phyloP scores from a whole-genome alignment of 306 rosid species.

The Styphnolobium japonicum region DNA sequence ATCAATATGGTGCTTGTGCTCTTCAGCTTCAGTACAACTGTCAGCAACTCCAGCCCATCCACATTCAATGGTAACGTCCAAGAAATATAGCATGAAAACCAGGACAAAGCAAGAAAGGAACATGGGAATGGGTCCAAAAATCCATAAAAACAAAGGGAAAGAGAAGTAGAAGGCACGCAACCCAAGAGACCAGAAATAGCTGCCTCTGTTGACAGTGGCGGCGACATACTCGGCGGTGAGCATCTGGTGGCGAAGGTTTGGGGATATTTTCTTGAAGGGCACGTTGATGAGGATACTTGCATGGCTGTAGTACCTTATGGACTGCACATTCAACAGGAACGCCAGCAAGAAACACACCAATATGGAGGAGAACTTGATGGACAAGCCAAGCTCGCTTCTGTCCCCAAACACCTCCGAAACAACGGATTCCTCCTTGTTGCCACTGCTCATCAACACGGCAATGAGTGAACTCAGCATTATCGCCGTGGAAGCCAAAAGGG shows the following conservation, averaged over 20 bases:
- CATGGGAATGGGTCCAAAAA: constrained; percentile 87
- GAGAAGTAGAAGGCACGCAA: constrained; percentile 88
- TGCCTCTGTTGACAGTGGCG: constrained; percentile 59
- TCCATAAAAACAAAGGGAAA: constrained; percentile 81
- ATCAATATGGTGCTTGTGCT: constrained; percentile 23
- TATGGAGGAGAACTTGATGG: constrained; percentile 68
- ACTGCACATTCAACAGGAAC: constrained; percentile 71
- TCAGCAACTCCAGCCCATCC: constrained; percentile 41
- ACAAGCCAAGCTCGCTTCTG: constrained; percentile 39
- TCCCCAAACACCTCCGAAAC: constrained; percentile 38
- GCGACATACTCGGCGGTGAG: constrained; percentile 71
- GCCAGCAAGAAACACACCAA: constrained; percentile 76
- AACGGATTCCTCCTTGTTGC: not conserved
- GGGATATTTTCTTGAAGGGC: constrained; percentile 55
- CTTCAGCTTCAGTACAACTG: not conserved
- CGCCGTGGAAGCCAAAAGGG: constrained; percentile 86
- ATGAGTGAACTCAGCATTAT: constrained; percentile 80
- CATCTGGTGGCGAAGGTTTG: constrained; percentile 32
- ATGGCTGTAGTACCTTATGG: constrained; percentile 84
- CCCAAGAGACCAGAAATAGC: constrained; percentile 87
- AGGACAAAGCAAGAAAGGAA: constrained; percentile 52
- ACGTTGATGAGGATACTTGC: constrained; percentile 81
- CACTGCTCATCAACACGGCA: constrained; percentile 64
- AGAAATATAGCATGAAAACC: constrained; percentile 60
- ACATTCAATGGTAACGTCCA: constrained; percentile 53